Base-by-base conservation (phyloP, 2,329 filamentous ascomycete species). In the Talaromyces funiculosus region DNA sequence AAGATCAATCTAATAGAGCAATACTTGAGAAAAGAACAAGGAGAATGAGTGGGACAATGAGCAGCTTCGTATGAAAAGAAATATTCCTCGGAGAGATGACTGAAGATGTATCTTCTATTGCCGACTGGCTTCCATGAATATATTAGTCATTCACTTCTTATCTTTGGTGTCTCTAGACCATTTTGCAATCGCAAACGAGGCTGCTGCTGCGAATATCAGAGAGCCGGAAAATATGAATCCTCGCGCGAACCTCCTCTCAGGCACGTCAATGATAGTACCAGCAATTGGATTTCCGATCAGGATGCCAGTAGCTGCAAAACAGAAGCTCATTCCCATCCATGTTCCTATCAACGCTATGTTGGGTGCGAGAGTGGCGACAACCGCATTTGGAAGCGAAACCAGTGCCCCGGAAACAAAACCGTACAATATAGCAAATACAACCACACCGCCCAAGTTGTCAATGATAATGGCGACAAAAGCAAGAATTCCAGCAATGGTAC, bases 261-360 rank as follows among this genome's bases (percentile, higher is more conserved):
- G 24, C 14, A 53, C 31, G 9, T 43, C 12, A 8, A 73, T 69
- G 60, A 73, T 57, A 5, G 70, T 65, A 1, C 71, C 71, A 1
- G 71, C 71, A 54, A 73, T 71, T 0, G 71, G 71, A 12, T 70
- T 69, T 1, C 71, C 71, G 7, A 67, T 67, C 35, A 73, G 55
- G 3, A 68, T 64, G 1, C 71, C 71, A 14, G 72, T 65, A 0
- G 69, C 72, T 14, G 68, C 71, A 26, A 79, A 69, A 0, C 77
- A 77, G 64, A 85, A 86, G 5, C 78, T 75, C 79, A 84, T 83
- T 0, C 83, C 83, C 66, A 85, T 73, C 3, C 82, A 70, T 18
- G 84, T 83, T 1, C 85, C 85, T 22, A 85, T 75, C 45, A 84
- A 75, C 20, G 78, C 75, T 4, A 81, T 74, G 62, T 85, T 78